Evolutionary conservation across 2,329 filamentous ascomycete species (phyloP).

Genomic region (Amphichorda felina): DNA sequence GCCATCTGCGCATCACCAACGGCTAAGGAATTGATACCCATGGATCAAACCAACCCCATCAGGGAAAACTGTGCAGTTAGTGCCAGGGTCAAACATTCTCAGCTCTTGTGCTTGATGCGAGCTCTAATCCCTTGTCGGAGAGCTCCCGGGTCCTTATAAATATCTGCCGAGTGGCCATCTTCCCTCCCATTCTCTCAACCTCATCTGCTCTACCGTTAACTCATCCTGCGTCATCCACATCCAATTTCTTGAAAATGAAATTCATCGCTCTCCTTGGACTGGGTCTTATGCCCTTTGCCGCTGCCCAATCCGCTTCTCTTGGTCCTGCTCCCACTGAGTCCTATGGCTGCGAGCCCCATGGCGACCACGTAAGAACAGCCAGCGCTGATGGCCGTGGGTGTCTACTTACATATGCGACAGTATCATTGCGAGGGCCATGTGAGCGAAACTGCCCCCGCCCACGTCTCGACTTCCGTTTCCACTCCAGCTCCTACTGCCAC

Average conservation of each 20-base stretch:
- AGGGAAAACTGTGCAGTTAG: no score
- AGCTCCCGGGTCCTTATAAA: constrained; percentile 1
- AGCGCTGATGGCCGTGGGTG: no score
- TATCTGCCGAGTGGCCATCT: background rate
- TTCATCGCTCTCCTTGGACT: constrained; percentile 3
- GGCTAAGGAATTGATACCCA: no score
- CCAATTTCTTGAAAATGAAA: constrained; percentile 1
- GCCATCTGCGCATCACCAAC: no score
- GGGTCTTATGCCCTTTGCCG: constrained; percentile 2
- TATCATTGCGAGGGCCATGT: constrained; percentile 8
- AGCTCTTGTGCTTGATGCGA: no score
- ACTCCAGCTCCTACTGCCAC: constrained; percentile 1
- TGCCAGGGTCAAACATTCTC: no score
- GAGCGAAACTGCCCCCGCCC: constrained; percentile 1
- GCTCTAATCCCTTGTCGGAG: no score
- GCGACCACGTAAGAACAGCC: constrained; percentile 21
- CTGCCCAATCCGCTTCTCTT: constrained; percentile 8
- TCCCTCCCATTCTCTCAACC: background rate
- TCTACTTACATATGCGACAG: background rate
- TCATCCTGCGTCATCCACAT: background rate
- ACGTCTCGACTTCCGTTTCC: constrained; percentile 2
- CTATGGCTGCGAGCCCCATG: constrained; percentile 20
- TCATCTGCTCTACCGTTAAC: no score
- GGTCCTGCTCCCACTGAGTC: constrained; percentile 15
- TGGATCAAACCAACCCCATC: background rate